These are phyloP conservation scores for Paraphoma chrysanthemicola DNA, from an alignment of 2,329 filamentous ascomycete genomes.

Conservation along the genomic window DNA sequence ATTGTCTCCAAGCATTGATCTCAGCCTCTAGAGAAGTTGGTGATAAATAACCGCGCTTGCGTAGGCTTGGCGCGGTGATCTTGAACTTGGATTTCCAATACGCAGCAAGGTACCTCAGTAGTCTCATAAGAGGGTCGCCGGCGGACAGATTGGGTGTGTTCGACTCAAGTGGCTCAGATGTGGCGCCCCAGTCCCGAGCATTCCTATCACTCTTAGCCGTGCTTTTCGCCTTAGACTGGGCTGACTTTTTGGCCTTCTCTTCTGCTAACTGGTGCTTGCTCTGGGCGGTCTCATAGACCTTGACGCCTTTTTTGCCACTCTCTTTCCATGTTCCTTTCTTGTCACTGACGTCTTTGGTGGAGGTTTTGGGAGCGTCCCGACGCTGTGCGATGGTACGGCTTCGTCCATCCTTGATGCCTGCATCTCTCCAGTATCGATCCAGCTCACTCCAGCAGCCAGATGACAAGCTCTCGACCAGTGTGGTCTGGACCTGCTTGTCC, in stretches of 20 bases:
- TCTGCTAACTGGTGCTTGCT: slow-evolving; percentile 18
- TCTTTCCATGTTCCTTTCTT: slow-evolving; percentile 46
- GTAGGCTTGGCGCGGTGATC: slow-evolving; percentile 76
- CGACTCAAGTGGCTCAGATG: slow-evolving; percentile 72
- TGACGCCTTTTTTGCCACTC: slow-evolving; percentile 50
- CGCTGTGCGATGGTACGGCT: slow-evolving; percentile 70
- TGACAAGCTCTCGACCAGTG: slow-evolving; percentile 36
- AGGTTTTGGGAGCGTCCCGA: slow-evolving; percentile 68
- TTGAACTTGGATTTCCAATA: slow-evolving; percentile 91
- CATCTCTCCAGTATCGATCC: slow-evolving; percentile 64
- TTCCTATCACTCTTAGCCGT: slow-evolving; percentile 50
- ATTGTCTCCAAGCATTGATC: slow-evolving; percentile 71
- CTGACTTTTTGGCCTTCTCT: slow-evolving; percentile 7
- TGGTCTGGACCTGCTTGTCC: slow-evolving; percentile 42
- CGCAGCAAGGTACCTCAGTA: slow-evolving; percentile 77
- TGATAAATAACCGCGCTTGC: slow-evolving; percentile 90
- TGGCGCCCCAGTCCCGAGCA: slow-evolving; percentile 73
- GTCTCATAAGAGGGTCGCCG: slow-evolving; percentile 78
- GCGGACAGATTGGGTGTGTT: slow-evolving; percentile 78
- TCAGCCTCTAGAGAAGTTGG: slow-evolving; percentile 77
- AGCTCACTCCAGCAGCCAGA: slow-evolving; percentile 45
- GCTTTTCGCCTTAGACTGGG: slow-evolving; percentile 40
- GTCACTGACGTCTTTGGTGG: slow-evolving; percentile 58
- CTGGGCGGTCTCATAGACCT: slow-evolving; percentile 33
- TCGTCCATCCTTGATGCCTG: slow-evolving; percentile 84